phyloP scores from a whole-genome alignment of 2,329 filamentous ascomycete genomes.

The Thielaviopsis musarum region DNA sequence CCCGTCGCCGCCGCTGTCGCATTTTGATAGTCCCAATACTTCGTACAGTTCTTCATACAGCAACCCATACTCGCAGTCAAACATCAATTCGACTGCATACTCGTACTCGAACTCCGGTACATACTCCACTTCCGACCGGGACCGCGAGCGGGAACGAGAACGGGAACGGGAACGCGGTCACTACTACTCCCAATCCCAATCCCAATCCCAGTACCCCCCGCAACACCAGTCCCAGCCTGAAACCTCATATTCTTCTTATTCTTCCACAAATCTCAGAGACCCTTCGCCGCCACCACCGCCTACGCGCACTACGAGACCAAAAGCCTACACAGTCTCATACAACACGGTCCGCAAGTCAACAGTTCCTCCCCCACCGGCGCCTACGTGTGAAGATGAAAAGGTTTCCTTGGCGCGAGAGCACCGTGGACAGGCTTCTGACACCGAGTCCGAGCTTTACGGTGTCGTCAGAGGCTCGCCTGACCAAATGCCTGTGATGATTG shows the following conservation, averaged over 20 bases:
- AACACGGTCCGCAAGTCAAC: constrained; percentile 9
- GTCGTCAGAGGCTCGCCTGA: constrained; percentile 6
- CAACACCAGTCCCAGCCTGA: not conserved
- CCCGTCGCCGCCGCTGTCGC: constrained; percentile 5
- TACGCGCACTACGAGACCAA: constrained; percentile 1
- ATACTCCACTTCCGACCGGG: not conserved
- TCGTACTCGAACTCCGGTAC: not conserved
- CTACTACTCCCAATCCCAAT: not conserved
- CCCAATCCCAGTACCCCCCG: not conserved
- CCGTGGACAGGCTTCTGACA: not conserved
- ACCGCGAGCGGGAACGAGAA: not conserved
- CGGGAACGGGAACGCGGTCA: not conserved
- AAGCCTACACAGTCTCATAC: constrained; percentile 11
- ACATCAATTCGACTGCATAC: not conserved
- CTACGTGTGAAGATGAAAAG: constrained; percentile 10
- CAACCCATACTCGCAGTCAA: not conserved
- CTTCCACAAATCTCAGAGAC: not conserved
- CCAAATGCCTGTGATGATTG: constrained; percentile 7
- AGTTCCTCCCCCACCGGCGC: constrained; percentile 9
- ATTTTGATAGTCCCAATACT: constrained; percentile 3
- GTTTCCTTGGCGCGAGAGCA: constrained; percentile 9
- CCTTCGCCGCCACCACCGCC: not conserved
- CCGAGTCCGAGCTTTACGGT: constrained; percentile 7
- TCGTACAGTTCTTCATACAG: constrained; percentile 2
- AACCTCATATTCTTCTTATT: not conserved